A percentile compares a stretch with the other conserved stretches of the same genome.
These are phyloP conservation scores for Hyaloscypha hepaticicola DNA, from an alignment of 495 filamentous ascomycete genomes.

Conservation along the genomic window DNA sequence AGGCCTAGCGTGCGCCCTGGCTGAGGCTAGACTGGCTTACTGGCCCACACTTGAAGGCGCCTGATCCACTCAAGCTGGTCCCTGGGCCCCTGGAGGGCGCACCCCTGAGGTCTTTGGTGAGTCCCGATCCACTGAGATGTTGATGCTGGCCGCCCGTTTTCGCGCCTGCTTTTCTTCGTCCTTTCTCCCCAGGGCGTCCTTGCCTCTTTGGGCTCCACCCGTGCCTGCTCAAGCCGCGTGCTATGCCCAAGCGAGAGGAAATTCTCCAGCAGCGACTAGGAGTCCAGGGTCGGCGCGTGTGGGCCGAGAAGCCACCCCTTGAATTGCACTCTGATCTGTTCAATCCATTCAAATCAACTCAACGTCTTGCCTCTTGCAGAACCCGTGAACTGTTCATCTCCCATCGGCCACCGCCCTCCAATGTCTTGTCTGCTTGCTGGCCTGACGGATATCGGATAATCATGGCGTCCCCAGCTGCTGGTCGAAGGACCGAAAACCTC, in stretches of 20 bases:
- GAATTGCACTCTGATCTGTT: slow-evolving; percentile 5
- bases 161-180: background rate
- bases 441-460: slow-evolving; percentile 21
- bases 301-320: slow-evolving; percentile 3
- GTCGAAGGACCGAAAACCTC: slow-evolving; percentile 9
- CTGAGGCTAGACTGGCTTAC: background rate
- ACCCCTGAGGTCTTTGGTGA: background rate
- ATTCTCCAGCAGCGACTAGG: no score
- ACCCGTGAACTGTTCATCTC: slow-evolving; percentile 27
- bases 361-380: slow-evolving; percentile 24
- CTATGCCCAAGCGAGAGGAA: background rate
- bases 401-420: slow-evolving; percentile 15
- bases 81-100: background rate
- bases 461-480: slow-evolving; percentile 26
- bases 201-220: slow-evolving; percentile 1
- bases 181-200: background rate
- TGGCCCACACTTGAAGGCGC: background rate
- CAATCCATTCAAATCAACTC: background rate
- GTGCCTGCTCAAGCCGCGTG: background rate
- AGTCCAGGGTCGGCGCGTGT: no score
- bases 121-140: background rate
- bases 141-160: background rate
- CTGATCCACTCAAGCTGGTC: background rate
- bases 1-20: background rate
- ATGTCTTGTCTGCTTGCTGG: slow-evolving; percentile 26